Percentiles rank a stretch among this genome's conserved stretches.
phyloP scores from a whole-genome alignment of 495 filamentous ascomycete species.

The Trichoderma gamsii region DNA sequence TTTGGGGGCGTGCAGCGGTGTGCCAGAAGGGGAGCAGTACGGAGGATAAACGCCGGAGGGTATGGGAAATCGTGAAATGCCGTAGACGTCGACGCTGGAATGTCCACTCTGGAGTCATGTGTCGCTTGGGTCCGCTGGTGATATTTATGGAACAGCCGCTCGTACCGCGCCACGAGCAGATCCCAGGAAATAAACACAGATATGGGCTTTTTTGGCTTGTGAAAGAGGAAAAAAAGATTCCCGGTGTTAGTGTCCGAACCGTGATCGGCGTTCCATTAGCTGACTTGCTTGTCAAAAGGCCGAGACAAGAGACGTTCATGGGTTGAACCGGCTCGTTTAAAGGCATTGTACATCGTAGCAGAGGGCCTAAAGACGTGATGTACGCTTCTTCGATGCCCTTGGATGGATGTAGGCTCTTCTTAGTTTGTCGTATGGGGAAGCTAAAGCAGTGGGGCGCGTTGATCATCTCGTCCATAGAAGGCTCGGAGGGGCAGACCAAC shows the following conservation, averaged over 20 bases:
- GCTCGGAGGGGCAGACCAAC: background rate
- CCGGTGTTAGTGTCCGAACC: background rate
- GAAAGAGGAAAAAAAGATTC: background rate
- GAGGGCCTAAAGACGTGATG: background rate
- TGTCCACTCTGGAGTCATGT: conserved; percentile 7
- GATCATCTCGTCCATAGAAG: conserved; percentile 1
- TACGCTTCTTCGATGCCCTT: background rate
- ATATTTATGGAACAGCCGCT: conserved; percentile 15
- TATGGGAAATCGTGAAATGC: background rate
- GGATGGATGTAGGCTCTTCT: background rate
- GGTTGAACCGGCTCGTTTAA: background rate
- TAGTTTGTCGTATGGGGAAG: background rate
- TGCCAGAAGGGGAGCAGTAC: background rate
- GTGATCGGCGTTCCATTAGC: background rate
- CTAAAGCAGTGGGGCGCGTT: conserved; percentile 7
- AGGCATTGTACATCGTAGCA: background rate
- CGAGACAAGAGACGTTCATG: background rate
- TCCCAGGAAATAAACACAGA: background rate
- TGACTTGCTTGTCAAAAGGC: background rate
- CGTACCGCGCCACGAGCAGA: conserved; percentile 5
- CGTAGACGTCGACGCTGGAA: background rate
- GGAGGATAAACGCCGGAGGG: background rate
- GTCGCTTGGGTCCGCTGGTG: conserved; percentile 7
- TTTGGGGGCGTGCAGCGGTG: background rate
- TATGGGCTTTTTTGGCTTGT: background rate